Base-by-base conservation (phyloP, 768 basidiomycete genomes). In the Trametes cingulata region DNA sequence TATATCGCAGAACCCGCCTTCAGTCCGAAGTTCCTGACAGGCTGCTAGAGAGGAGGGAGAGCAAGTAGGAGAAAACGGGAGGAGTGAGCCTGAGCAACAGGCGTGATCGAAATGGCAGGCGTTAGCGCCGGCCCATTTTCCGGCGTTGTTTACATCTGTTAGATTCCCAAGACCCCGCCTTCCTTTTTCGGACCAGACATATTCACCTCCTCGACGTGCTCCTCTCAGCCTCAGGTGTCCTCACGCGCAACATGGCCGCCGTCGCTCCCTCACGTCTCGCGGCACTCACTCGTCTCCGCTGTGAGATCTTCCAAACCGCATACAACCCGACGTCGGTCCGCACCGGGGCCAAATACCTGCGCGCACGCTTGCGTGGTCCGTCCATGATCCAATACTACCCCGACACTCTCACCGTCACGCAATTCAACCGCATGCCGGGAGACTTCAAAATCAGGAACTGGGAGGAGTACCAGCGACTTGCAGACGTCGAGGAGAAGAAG, bases 291-390 rank as follows among this genome's bases (percentile, higher is more conserved):
- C 80, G 82, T 49, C 77, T 90, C 6, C 87, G 87, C 43, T 87
- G 85, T 70, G 70, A 79, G 41, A 83, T 98, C 53, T 96, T 98
- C 69, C 85, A 93, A 69, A 96, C 93, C 9, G 79, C 88, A 3
- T 93, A 90, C 76, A 98, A 98, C 74, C 95, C 95, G 0, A 81
- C 81, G 2, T 83, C 83, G 25, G 71, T 85, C 14, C 87, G 95
- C 17, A 95, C 91, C 0, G 96, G 96, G 17, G 89, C 93, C 25
- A 98, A 98, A 76, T 94, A 96, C 76, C 85, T 98, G 46, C 86
- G 89, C 19, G 80, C 83, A 14, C 81, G 89, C 17, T 83, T 98
- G 36, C 85, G 87, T 0, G 96, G 95, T 0, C 93, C 93, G 0
- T 82, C 92, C 25, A 91, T 97, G 87, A 70, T 88, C 64, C 77